These are phyloP conservation scores for Saturnispora ahearnii DNA, from an alignment of 805 yeast genomes.

Conservation along the genomic window DNA sequence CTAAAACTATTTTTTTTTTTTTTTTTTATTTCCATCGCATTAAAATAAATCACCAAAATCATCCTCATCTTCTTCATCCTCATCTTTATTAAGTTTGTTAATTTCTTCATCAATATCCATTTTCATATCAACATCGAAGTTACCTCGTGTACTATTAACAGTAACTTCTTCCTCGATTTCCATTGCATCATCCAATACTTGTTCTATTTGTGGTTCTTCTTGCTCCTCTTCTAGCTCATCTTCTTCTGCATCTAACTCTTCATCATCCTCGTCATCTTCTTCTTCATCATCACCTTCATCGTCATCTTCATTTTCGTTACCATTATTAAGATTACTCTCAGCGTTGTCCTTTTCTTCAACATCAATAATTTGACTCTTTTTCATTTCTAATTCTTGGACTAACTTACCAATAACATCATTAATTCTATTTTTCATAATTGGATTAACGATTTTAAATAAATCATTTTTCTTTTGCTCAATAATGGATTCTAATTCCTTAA, in stretches of 20 bases:
- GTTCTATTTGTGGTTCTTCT: neutral
- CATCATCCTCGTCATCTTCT: constrained; percentile 17
- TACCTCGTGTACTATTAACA: neutral
- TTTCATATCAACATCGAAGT: constrained; percentile 5
- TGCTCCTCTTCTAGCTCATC: constrained; percentile 24
- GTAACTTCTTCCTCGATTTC: neutral
- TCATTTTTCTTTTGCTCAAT: constrained; percentile 68
- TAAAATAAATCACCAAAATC: constrained; percentile 16
- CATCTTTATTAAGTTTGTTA: neutral
- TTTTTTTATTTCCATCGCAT: constrained; percentile 3
- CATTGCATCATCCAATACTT: neutral
- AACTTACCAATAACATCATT: constrained; percentile 70
- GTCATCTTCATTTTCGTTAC: constrained; percentile 10
- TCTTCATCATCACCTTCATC: constrained; percentile 17
- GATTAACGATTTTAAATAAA: constrained; percentile 65
- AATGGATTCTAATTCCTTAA: constrained; percentile 69
- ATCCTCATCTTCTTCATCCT: constrained; percentile 9
- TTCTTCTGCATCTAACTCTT: constrained; percentile 18
- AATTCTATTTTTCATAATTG: constrained; percentile 80
- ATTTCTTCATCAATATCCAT: constrained; percentile 1
- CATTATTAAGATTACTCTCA: constrained; percentile 10
- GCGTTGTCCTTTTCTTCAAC: constrained; percentile 26
- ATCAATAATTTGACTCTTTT: constrained; percentile 49
- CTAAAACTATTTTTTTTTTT: neutral
- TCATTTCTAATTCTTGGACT: constrained; percentile 73